Percentiles rank a stretch among this genome's conserved stretches.
phyloP scores from a whole-genome alignment of 2,329 filamentous ascomycete species.

The Stemphylium vesicarium region DNA sequence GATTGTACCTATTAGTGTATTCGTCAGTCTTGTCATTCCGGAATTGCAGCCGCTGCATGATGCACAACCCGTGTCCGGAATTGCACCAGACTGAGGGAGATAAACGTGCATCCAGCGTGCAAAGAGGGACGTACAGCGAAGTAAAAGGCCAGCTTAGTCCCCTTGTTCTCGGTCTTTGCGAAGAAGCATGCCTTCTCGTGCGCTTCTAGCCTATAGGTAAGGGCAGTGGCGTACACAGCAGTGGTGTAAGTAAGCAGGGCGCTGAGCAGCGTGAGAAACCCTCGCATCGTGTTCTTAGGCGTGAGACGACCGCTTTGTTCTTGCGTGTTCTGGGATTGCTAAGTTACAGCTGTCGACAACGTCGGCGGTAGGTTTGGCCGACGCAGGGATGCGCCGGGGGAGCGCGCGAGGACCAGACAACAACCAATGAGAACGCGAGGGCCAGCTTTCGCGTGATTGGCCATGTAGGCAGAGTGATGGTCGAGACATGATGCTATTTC shows the following conservation, averaged over 20 bases:
- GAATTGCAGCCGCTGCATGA: background rate
- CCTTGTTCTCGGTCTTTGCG: conserved; percentile 74
- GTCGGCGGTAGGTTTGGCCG: conserved; percentile 32
- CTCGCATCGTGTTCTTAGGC: conserved; percentile 42
- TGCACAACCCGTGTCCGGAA: background rate
- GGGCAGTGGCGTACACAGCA: conserved; percentile 80
- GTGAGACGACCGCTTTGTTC: conserved; percentile 17
- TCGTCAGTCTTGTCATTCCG: background rate
- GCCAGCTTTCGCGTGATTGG: background rate
- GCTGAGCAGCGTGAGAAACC: conserved; percentile 42
- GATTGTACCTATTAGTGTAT: conserved; percentile 79
- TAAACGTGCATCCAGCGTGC: background rate
- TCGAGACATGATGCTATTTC: background rate
- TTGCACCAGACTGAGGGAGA: too few relatives aligned
- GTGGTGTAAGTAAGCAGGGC: conserved; percentile 74
- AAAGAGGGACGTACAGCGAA: conserved; percentile 75
- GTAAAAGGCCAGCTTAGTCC: conserved; percentile 95
- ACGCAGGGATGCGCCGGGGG: conserved; percentile 21
- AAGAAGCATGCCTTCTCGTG: conserved; percentile 98
- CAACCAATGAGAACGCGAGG: conserved; percentile 23
- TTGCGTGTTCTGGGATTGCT: conserved; percentile 8
- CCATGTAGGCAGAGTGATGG: background rate
- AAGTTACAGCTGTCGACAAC: conserved; percentile 43
- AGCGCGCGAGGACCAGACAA: conserved; percentile 17
- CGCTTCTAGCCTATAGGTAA: conserved; percentile 89